Conservation (phyloP, 345 rosid genomes). For the Eucalyptus leucophloia region DNA sequence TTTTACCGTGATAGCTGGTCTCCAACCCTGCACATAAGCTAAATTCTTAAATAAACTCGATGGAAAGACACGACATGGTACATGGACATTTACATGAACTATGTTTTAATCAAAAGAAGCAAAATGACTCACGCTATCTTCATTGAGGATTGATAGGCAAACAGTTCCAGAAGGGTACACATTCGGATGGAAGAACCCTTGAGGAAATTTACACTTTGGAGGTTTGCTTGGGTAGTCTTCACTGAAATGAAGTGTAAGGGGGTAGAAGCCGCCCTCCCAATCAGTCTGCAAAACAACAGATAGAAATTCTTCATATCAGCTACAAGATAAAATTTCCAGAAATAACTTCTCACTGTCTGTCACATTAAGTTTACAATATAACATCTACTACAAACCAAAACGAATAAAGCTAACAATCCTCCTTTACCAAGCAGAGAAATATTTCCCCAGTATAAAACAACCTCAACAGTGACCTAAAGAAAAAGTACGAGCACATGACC, state of each 20-base stretch:
- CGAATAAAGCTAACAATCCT: background rate
- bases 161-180: slow-evolving; percentile 94
- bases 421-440: background rate
- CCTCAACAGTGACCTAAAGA: background rate
- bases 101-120: background rate
- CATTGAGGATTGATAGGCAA: slow-evolving; percentile 80
- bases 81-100: background rate
- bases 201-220: slow-evolving; percentile 81
- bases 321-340: background rate
- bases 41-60: background rate
- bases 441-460: background rate
- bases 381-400: background rate
- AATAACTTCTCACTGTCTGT: background rate
- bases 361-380: background rate
- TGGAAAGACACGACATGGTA: background rate
- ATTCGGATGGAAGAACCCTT: slow-evolving; percentile 80
- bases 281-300: slow-evolving; percentile 44
- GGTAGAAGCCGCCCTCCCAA: slow-evolving; percentile 88
- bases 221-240: slow-evolving; percentile 96
- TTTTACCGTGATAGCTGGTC: slow-evolving; percentile 88
- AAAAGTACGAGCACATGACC: background rate
- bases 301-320: background rate
- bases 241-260: slow-evolving; percentile 65
- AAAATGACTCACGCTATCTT: slow-evolving; percentile 53
- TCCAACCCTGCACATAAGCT: slow-evolving; percentile 51